Conservation (phyloP, 768 basidiomycete genomes). For the Gautieria morchelliformis region DNA sequence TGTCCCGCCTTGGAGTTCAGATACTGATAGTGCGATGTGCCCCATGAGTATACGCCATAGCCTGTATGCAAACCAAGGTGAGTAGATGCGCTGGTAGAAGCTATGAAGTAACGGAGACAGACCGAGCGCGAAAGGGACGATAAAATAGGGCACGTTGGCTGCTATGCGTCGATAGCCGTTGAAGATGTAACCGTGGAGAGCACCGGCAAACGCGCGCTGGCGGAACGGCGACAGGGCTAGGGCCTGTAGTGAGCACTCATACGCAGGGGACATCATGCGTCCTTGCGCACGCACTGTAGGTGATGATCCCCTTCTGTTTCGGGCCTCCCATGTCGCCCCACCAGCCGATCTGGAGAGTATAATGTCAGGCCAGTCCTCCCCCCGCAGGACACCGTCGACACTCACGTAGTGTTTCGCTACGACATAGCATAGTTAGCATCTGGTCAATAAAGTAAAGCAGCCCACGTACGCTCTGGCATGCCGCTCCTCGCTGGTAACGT, state of each 20-base stretch:
- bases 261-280: neutral
- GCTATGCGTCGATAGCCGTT: slow-evolving; percentile 77
- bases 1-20: slow-evolving; percentile 80
- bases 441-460: neutral
- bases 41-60: slow-evolving; percentile 74
- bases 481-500: slow-evolving; percentile 52
- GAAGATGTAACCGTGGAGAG: slow-evolving; percentile 70
- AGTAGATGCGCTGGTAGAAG: neutral
- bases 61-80: slow-evolving; percentile 31
- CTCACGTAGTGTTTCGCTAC: slow-evolving; percentile 79
- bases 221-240: slow-evolving; percentile 79
- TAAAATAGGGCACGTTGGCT: slow-evolving; percentile 67
- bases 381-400: slow-evolving; percentile 11
- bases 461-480: slow-evolving; percentile 74
- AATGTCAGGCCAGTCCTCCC: neutral
- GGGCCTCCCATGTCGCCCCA: slow-evolving; percentile 73
- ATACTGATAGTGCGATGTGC: slow-evolving; percentile 53
- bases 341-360: slow-evolving; percentile 59
- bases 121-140: slow-evolving; percentile 72
- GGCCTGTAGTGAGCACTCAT: neutral
- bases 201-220: slow-evolving; percentile 61
- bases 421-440: neutral
- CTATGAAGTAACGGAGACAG: slow-evolving; percentile 23
- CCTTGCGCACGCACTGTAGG: slow-evolving; percentile 61
- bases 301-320: slow-evolving; percentile 67